These are phyloP conservation scores for Kuraishia cidri DNA, from an alignment of 805 yeast species.

Conservation along the genomic window DNA sequence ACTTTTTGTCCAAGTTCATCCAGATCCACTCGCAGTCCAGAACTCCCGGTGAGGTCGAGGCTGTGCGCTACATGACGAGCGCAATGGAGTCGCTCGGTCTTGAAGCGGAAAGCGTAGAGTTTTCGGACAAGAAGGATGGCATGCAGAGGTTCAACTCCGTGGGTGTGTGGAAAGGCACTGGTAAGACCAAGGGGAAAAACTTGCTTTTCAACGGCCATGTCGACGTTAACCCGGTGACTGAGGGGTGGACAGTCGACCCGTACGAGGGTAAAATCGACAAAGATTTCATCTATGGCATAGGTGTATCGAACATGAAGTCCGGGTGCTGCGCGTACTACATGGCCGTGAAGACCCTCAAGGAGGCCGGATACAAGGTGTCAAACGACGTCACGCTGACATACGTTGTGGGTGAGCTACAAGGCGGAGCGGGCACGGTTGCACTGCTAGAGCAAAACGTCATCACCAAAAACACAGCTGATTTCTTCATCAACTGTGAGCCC, in stretches of 20 bases:
- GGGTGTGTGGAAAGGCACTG: constrained; percentile 20
- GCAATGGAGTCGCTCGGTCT: constrained; percentile 16
- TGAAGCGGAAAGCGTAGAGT: constrained; percentile 12
- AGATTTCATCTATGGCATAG: constrained; percentile 19
- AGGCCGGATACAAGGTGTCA: constrained; percentile 17
- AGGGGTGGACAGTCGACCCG: constrained; percentile 23
- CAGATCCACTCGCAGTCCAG: constrained; percentile 19
- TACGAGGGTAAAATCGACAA: constrained; percentile 15
- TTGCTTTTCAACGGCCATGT: constrained; percentile 22
- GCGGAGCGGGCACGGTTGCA: constrained; percentile 21
- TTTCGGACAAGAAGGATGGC: constrained; percentile 15
- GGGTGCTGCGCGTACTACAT: constrained; percentile 22
- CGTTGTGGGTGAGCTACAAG: constrained; percentile 18
- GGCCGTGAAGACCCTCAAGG: constrained; percentile 19
- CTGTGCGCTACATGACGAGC: constrained; percentile 16
- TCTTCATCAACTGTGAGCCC: constrained; percentile 20
- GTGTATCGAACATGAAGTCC: constrained; percentile 21
- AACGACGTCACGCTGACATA: constrained; percentile 18
- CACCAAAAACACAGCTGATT: constrained; percentile 16
- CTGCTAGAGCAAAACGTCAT: constrained; percentile 13
- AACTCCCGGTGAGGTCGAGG: constrained; percentile 16
- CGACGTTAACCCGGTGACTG: constrained; percentile 20
- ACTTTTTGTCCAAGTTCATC: constrained; percentile 17
- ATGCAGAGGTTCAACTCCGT: constrained; percentile 15
- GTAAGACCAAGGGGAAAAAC: constrained; percentile 9